These are phyloP conservation scores for Cryptococcus wingfieldii DNA, from an alignment of 1,284 basidiomycete genomes.

Conservation along the genomic window DNA sequence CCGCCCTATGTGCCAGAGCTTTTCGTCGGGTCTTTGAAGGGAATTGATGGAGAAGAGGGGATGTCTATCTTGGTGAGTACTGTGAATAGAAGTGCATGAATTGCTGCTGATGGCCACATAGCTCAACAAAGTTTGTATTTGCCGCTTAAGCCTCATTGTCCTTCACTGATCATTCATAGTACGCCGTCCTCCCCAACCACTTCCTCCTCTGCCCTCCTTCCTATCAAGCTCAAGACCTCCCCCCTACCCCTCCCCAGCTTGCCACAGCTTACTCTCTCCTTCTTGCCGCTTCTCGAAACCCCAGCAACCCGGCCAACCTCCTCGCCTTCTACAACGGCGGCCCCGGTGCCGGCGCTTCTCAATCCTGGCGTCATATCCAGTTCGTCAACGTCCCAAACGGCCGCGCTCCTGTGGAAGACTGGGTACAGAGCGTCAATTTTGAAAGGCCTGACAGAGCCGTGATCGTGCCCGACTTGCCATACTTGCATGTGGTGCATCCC, in stretches of 20 bases:
- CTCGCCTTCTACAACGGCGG: conserved; percentile 88
- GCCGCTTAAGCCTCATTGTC: background rate
- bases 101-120: conserved; percentile 32
- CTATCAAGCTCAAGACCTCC: conserved; percentile 61
- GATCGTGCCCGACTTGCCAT: conserved; percentile 62
- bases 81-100: background rate
- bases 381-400: conserved; percentile 61
- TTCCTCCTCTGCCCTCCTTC: conserved; percentile 58
- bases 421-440: conserved; percentile 59
- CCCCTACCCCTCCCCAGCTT: conserved; percentile 70
- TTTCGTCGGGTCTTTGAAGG: conserved; percentile 65
- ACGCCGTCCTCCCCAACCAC: conserved; percentile 72
- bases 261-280: conserved; percentile 67
- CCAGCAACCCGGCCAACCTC: conserved; percentile 53
- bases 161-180: conserved; percentile 41
- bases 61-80: conserved; percentile 69
- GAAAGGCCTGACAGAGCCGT: conserved; percentile 71
- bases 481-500: conserved; percentile 68
- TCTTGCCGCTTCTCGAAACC: conserved; percentile 58
- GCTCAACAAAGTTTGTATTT: conserved; percentile 62
- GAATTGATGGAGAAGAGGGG: conserved; percentile 59
- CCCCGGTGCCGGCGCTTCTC: conserved; percentile 74
- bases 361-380: conserved; percentile 81
- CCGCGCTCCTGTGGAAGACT: conserved; percentile 67
- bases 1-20: conserved; percentile 73